phyloP scores from a whole-genome alignment of 805 yeast genomes.

The Teunomyces barrocoloradensis region DNA sequence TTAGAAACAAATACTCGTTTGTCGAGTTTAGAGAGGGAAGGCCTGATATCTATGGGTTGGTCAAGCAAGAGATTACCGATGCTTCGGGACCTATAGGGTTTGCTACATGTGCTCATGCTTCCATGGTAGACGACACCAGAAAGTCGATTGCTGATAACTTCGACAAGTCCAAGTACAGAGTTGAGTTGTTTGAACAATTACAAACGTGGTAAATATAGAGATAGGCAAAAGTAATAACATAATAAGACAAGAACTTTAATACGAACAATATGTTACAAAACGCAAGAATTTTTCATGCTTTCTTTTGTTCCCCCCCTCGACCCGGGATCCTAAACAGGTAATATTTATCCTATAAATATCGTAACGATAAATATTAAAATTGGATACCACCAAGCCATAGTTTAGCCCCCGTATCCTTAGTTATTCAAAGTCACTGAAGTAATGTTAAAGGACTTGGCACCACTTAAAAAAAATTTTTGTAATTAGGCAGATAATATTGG shows the following conservation, averaged over 20 bases:
- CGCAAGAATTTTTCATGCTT: too few species aligned
- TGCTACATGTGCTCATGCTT: constrained; percentile 49
- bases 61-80: constrained; percentile 35
- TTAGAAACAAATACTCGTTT: constrained; percentile 27
- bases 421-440: too few species aligned
- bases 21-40: constrained; percentile 46
- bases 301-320: too few species aligned
- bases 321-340: too few species aligned
- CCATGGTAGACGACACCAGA: constrained; percentile 38
- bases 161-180: constrained; percentile 23
- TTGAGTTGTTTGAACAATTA: constrained; percentile 36
- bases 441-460: too few species aligned
- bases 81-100: constrained; percentile 43
- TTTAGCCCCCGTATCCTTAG: too few species aligned
- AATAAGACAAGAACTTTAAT: not conserved
- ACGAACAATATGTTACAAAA: not conserved
- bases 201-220: constrained; percentile 27
- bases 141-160: constrained; percentile 25
- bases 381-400: too few species aligned
- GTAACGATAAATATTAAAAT: too few species aligned
- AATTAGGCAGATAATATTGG: too few species aligned
- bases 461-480: too few species aligned
- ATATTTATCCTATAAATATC: too few species aligned
- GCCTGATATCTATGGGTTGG: constrained; percentile 34
- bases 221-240: not conserved